Percentiles rank a stretch among this genome's conserved stretches.
Evolutionary conservation across 2,329 filamentous ascomycete species (phyloP).

Genomic region (Chrysosporium queenslandicum): DNA sequence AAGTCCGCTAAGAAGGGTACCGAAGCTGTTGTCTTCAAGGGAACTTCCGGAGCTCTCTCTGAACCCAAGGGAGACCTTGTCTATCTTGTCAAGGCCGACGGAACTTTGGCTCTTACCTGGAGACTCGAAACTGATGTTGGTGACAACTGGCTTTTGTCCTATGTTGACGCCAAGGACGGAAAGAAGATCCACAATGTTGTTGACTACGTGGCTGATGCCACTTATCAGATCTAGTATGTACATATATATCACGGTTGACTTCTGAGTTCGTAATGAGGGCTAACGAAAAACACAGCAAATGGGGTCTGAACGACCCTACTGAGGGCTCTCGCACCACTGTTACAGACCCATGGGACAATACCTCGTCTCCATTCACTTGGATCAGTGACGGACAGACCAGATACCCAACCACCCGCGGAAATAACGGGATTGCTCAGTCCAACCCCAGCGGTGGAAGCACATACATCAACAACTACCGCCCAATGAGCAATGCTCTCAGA

Average conservation of each 20-base stretch:
- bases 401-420: slow-evolving; percentile 14
- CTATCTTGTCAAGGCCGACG: slow-evolving; percentile 14
- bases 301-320: slow-evolving; percentile 16
- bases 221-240: slow-evolving; percentile 14
- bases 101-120: slow-evolving; percentile 14
- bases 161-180: slow-evolving; percentile 14
- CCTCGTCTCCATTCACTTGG: slow-evolving; percentile 13
- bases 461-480: slow-evolving; percentile 17
- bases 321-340: slow-evolving; percentile 11
- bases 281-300: slow-evolving; percentile 8
- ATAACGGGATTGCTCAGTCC: slow-evolving; percentile 14
- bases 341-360: slow-evolving; percentile 14
- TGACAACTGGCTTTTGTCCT: slow-evolving; percentile 17
- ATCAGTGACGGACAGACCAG: slow-evolving; percentile 8
- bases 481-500: slow-evolving; percentile 9
- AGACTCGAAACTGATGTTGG: slow-evolving; percentile 16
- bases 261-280: not conserved
- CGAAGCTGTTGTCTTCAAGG: slow-evolving; percentile 14
- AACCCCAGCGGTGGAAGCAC: slow-evolving; percentile 12
- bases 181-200: slow-evolving; percentile 15
- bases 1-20: slow-evolving; percentile 7
- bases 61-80: slow-evolving; percentile 13
- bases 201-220: slow-evolving; percentile 15
- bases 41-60: slow-evolving; percentile 14
- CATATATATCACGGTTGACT: not conserved